A percentile compares a stretch with the other conserved stretches of the same genome.
These are phyloP conservation scores for Termitomyces sp. DNA, from an alignment of 768 basidiomycete genomes.

Conservation along the genomic window DNA sequence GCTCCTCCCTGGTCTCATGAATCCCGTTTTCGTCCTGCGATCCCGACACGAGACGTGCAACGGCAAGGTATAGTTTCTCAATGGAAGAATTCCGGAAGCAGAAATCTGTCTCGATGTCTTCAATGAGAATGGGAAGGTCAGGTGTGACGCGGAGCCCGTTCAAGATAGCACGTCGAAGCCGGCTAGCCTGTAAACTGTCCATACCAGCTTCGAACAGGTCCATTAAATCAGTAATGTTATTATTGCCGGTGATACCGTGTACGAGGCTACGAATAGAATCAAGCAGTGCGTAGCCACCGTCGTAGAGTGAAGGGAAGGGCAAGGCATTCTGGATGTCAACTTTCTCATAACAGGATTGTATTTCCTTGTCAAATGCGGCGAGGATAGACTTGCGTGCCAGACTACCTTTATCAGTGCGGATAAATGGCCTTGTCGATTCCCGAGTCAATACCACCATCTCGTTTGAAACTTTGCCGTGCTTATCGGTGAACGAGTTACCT, in stretches of 20 bases:
- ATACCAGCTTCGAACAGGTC: slow-evolving; percentile 40
- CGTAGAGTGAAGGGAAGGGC: slow-evolving; percentile 24
- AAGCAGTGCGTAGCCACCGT: slow-evolving; percentile 20
- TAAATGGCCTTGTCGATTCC: slow-evolving; percentile 26
- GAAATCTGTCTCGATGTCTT: slow-evolving; percentile 25
- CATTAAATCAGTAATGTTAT: slow-evolving; percentile 20
- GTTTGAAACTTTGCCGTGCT: slow-evolving; percentile 32
- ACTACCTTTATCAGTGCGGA: slow-evolving; percentile 37
- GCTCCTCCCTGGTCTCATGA: slow-evolving; percentile 9
- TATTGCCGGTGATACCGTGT: slow-evolving; percentile 15
- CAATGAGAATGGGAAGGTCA: slow-evolving; percentile 15
- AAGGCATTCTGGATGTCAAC: slow-evolving; percentile 19
- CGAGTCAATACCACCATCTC: slow-evolving; percentile 38
- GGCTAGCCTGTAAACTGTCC: slow-evolving; percentile 37
- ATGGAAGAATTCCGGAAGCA: slow-evolving; percentile 29
- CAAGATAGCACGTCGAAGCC: slow-evolving; percentile 29
- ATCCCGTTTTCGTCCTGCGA: neutral
- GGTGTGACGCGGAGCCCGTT: slow-evolving; percentile 23
- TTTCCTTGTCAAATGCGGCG: slow-evolving; percentile 29
- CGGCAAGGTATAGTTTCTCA: slow-evolving; percentile 21
- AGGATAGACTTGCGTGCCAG: slow-evolving; percentile 31
- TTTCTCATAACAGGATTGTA: slow-evolving; percentile 30
- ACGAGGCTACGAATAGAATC: slow-evolving; percentile 23
- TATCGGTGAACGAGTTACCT: slow-evolving; percentile 33
- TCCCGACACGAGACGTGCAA: slow-evolving; percentile 21